Evolutionary conservation across 306 rosid genomes (phyloP).

Genomic region (Quercus alba): DNA sequence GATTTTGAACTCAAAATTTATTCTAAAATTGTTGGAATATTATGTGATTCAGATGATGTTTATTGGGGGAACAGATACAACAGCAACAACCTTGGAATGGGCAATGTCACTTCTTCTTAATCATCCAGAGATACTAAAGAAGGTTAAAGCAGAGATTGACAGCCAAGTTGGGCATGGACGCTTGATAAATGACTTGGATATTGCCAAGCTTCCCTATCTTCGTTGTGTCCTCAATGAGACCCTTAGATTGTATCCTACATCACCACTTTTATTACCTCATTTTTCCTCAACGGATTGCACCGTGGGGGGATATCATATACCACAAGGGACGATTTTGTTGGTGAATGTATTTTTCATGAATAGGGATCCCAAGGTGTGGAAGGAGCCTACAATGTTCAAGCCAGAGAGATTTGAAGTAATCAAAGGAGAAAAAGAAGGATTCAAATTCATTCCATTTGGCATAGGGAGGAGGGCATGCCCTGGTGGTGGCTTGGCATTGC

Average conservation of each 20-base stretch:
- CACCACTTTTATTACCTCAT: constrained; percentile 38
- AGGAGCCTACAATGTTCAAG: constrained; percentile 12
- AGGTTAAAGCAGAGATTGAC: constrained; percentile 21
- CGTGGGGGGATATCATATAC: constrained; percentile 35
- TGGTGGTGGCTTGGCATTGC: not conserved
- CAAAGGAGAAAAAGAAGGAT: constrained; percentile 2
- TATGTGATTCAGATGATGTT: not conserved
- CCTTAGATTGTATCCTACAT: constrained; percentile 34
- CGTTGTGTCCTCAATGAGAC: constrained; percentile 28
- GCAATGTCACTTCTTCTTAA: constrained; percentile 25
- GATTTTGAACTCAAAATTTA: no score
- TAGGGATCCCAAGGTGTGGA: constrained; percentile 30
- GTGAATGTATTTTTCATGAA: constrained; percentile 45
- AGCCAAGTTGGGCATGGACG: not conserved
- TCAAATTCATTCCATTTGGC: constrained; percentile 26
- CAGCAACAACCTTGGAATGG: constrained; percentile 35
- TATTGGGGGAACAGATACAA: constrained; percentile 27
- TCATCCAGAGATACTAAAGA: constrained; percentile 24
- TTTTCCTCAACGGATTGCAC: constrained; percentile 25
- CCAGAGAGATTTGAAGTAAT: constrained; percentile 42
- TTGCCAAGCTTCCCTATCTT: constrained; percentile 24
- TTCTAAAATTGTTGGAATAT: no score
- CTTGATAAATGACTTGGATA: constrained; percentile 27
- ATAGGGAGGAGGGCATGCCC: constrained; percentile 15
- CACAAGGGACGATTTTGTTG: constrained; percentile 45